Conservation (phyloP, 305 asterid species). For the Andrographis paniculata region DNA sequence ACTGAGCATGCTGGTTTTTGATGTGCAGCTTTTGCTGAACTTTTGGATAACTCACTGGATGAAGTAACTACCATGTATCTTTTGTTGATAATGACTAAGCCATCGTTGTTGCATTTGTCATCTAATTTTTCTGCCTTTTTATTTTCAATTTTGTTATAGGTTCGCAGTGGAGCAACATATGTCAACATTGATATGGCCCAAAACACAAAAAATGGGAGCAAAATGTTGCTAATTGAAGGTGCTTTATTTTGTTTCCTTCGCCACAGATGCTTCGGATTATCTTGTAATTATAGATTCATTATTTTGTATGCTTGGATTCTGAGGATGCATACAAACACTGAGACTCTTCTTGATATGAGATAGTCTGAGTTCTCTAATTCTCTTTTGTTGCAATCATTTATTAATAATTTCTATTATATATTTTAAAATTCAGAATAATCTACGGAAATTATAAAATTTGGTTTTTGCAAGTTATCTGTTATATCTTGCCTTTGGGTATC, state of each 20-base stretch:
- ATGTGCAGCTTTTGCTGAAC: conserved; percentile 81
- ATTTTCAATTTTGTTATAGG: conserved; percentile 29
- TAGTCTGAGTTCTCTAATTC: conserved; percentile 1
- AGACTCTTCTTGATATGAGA: conserved; percentile 2
- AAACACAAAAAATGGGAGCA: conserved; percentile 71
- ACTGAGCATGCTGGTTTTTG: conserved; percentile 2
- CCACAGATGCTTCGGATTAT: neutral
- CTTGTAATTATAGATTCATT: neutral
- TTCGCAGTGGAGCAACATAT: conserved; percentile 73
- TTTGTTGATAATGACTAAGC: neutral
- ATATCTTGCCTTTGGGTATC: too few species aligned
- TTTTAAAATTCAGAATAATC: too few species aligned
- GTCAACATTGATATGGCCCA: conserved; percentile 67
- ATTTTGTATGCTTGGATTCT: neutral
- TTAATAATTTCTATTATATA: neutral
- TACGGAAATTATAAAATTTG: too few species aligned
- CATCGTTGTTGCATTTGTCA: neutral
- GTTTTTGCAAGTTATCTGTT: too few species aligned
- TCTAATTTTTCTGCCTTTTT: conserved; percentile 10
- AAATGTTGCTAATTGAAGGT: conserved; percentile 90
- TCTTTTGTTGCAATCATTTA: neutral
- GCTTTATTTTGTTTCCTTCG: conserved; percentile 9
- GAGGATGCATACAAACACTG: neutral
- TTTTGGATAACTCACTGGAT: conserved; percentile 81
- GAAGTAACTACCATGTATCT: conserved; percentile 41